Evolutionary conservation across 306 rosid genomes (phyloP), one percentile per base, ranked within the genome.

Genomic region (Psophocarpus tetragonolobus): DNA sequence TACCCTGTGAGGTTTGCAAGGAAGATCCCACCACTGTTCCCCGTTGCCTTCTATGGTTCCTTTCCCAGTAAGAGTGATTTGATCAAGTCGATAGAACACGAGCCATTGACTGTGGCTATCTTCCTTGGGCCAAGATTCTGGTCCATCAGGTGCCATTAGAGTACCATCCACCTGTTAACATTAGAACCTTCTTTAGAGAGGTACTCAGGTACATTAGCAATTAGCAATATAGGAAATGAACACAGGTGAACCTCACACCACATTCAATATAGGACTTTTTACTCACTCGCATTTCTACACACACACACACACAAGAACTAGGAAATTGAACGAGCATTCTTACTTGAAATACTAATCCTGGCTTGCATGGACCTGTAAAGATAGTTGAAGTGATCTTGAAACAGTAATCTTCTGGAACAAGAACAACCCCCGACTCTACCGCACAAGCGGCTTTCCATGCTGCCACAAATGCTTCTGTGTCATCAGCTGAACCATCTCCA

Each of bases 1-100:
- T 86, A 96, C 99, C 97, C 96, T 68, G 77, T 96, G 99, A 81
- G 99, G 99, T 80, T 96, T 96, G 88, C 99, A 96, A 29, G 99
- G 97, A 53, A 96, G 90, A 10, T 88, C 96, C 99, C 99, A 96
- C 98, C 99, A 96, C 45, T 90, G 84, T 51, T 90, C 97, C 3
- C 99, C 99, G 60, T 92, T 96, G 57, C 99, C 99, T 88, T 96
- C 94, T 48, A 96, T 87, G 69, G 81, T 92, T 81, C 99, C 99
- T n/a, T 75, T 88, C 14, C 99, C 99, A 26, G 82, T 92, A 63
- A 96, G 80, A 56, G 89, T 91, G 91, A 96, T 88, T 11, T 86
- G 91, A 88, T 91, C 90, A 14, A 92, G 85, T 81, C 74, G 33
- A 81, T 96, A 92, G 76, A 96, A 96, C 81, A 96, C 96, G 7